A percentile compares a stretch with the other conserved stretches of the same genome.
These are phyloP conservation scores for Pseudoneurospora amorphoporcata DNA, from an alignment of 495 filamentous ascomycete genomes.

Conservation along the genomic window DNA sequence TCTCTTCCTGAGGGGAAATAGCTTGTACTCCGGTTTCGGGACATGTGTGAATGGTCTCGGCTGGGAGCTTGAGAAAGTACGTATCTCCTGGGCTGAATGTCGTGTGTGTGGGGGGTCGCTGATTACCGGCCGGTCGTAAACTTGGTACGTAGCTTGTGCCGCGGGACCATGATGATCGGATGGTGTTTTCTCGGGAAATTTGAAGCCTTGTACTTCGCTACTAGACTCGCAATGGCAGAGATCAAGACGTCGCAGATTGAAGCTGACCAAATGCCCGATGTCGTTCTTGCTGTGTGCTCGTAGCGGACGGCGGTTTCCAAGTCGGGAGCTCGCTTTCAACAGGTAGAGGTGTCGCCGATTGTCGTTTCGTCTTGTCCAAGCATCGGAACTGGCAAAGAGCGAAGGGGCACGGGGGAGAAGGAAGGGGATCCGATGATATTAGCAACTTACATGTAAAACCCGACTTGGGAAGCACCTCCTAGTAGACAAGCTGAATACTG, in stretches of 20 bases:
- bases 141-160: background rate
- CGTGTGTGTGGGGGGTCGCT: background rate
- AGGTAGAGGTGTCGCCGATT: background rate
- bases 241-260: background rate
- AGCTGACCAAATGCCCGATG: background rate
- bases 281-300: background rate
- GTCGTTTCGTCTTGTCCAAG: background rate
- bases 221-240: background rate
- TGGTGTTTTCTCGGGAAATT: background rate
- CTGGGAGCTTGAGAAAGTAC: background rate
- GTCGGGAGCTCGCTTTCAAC: background rate
- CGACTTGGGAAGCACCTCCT: constrained; percentile 7
- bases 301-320: background rate
- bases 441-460: constrained; percentile 15
- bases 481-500: constrained; percentile 7
- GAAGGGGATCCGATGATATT: background rate
- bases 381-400: background rate
- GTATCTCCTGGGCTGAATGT: background rate
- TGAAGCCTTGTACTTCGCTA: background rate
- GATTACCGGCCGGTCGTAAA: background rate
- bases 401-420: background rate
- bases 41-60: background rate
- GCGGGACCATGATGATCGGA: background rate
- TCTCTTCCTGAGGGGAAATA: background rate
- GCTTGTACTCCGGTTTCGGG: background rate